Conservation (phyloP, 164 flowering plant genomes). For the grape (Vitis vinifera) region ASM3070453v1 NC_081806.1:2324001-2324500, state of each 20-base stretch:
- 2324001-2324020: conserved; percentile 13
- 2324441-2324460: no score
- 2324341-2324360: conserved; percentile 26
- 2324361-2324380: conserved; percentile 35
- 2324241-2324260: conserved; percentile 28
- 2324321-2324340: conserved; percentile 13
- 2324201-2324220: conserved; percentile 18
- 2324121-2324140: conserved; percentile 1
- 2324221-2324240: conserved; percentile 1
- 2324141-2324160: no score
- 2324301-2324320: conserved; percentile 1
- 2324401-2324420: no score
- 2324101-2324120: conserved; percentile 28
- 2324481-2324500: no score
- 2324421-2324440: no score
- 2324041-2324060: conserved; percentile 17
- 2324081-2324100: conserved; percentile 31
- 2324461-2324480: no score
- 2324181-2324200: conserved; percentile 18
- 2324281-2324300: conserved; percentile 21
- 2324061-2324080: conserved; percentile 29
- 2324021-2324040: conserved; percentile 19
- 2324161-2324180: no score
- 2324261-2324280: conserved; percentile 16
- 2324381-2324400: conserved; percentile 29